Conservation (phyloP, 73 alveolate species). For the Symbiodinium natans region DNA sequence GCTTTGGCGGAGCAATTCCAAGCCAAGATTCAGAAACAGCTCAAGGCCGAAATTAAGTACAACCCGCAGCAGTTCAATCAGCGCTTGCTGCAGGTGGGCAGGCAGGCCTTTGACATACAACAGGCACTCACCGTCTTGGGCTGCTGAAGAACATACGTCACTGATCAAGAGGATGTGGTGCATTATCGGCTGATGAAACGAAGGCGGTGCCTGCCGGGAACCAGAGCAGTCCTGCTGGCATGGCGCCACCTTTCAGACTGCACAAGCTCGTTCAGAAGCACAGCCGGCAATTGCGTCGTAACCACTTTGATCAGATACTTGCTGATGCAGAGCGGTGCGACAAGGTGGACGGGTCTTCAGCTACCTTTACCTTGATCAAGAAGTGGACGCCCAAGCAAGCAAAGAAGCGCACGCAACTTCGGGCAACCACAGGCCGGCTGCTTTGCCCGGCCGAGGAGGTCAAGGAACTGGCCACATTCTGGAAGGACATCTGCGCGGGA, state of each 20-base stretch:
- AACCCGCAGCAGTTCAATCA: neutral
- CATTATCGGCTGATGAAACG: neutral
- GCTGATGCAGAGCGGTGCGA: neutral
- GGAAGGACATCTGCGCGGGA: neutral
- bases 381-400: neutral
- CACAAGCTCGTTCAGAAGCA: neutral
- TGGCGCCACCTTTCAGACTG: neutral
- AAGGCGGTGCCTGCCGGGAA: neutral
- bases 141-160: neutral
- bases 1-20: neutral
- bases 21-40: no score
- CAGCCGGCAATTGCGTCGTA: neutral
- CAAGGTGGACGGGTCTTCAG: neutral
- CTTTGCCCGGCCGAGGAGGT: neutral
- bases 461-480: neutral
- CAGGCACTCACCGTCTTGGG: neutral
- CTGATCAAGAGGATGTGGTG: neutral
- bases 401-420: neutral
- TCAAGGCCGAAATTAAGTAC: neutral
- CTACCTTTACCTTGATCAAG: neutral
- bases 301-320: neutral
- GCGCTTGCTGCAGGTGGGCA: neutral
- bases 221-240: neutral
- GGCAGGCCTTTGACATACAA: neutral
- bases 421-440: neutral